Evolutionary conservation across 805 yeast species (phyloP).

Genomic region (Blastobotrys terrestris): DNA sequence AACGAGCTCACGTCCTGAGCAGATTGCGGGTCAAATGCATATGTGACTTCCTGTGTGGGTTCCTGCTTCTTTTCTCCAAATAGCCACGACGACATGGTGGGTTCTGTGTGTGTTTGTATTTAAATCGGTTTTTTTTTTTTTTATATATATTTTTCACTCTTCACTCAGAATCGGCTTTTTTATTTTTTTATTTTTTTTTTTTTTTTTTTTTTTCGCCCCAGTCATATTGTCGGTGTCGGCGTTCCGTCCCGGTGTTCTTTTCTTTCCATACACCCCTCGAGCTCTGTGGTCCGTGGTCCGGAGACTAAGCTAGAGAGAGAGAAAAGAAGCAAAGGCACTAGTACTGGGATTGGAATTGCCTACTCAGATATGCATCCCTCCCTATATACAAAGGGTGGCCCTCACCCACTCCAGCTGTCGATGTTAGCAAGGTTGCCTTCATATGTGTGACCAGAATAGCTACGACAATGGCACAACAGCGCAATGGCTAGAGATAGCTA

Average conservation of each 20-base stretch:
- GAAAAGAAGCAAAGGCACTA: too few species aligned
- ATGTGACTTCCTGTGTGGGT: slow-evolving; percentile 24
- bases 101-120: neutral
- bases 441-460: too few species aligned
- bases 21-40: slow-evolving; percentile 62
- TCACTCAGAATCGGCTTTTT: neutral
- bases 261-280: too few species aligned
- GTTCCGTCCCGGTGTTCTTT: neutral
- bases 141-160: neutral
- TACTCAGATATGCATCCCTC: too few species aligned
- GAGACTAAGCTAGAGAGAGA: too few species aligned
- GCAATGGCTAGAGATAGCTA: too few species aligned
- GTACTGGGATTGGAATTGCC: too few species aligned
- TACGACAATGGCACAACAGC: too few species aligned
- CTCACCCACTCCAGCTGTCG: too few species aligned
- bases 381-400: too few species aligned
- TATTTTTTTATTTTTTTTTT: slow-evolving; percentile 2
- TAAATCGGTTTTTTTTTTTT: slow-evolving; percentile 2
- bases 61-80: slow-evolving; percentile 20
- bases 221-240: neutral
- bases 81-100: slow-evolving; percentile 24
- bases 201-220: neutral
- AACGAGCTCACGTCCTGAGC: slow-evolving; percentile 59
- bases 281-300: too few species aligned
- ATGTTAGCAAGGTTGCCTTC: too few species aligned